phyloP scores from a whole-genome alignment of 108 stramenopile species.

The Discostella stelligeroides region DNA sequence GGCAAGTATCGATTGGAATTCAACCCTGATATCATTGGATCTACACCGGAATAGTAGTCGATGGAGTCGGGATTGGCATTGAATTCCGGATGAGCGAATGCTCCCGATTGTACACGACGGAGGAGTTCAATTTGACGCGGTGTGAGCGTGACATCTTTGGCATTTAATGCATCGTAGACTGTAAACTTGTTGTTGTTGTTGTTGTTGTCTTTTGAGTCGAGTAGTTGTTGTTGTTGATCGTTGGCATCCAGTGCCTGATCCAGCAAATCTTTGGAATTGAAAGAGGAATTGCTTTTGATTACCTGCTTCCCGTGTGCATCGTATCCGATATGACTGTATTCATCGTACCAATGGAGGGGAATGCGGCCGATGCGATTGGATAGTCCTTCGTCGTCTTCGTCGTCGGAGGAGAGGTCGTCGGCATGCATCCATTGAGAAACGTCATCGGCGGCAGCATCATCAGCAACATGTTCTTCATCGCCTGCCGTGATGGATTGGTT shows the following conservation, averaged over 20 bases:
- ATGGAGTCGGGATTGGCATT: slow-evolving; percentile 94
- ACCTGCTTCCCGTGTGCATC: slow-evolving; percentile 88
- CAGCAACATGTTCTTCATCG: background rate
- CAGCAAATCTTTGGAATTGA: slow-evolving; percentile 65
- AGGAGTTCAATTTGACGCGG: slow-evolving; percentile 93
- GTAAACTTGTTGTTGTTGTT: slow-evolving; percentile 59
- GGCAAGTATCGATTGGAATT: slow-evolving; percentile 81
- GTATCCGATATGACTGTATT: slow-evolving; percentile 97
- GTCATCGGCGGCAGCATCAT: slow-evolving; percentile 10
- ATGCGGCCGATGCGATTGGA: slow-evolving; percentile 95
- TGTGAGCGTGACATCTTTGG: slow-evolving; percentile 84
- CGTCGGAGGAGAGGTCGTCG: slow-evolving; percentile 96
- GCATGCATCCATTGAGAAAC: slow-evolving; percentile 86
- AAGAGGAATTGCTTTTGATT: slow-evolving; percentile 61
- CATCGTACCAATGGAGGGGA: slow-evolving; percentile 98
- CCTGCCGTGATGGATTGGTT: background rate
- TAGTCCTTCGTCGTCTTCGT: slow-evolving; percentile 88
- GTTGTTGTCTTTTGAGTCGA: slow-evolving; percentile 70
- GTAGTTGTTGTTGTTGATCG: too few relatives aligned
- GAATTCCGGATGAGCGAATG: slow-evolving; percentile 96
- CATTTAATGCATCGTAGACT: slow-evolving; percentile 96
- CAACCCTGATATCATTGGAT: slow-evolving; percentile 77
- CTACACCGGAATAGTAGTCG: slow-evolving; percentile 90
- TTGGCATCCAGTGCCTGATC: too few relatives aligned
- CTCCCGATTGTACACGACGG: slow-evolving; percentile 91